These are phyloP conservation scores for Microascus cirrosus DNA, from an alignment of 2,329 filamentous ascomycete species.

Conservation along the genomic window DNA sequence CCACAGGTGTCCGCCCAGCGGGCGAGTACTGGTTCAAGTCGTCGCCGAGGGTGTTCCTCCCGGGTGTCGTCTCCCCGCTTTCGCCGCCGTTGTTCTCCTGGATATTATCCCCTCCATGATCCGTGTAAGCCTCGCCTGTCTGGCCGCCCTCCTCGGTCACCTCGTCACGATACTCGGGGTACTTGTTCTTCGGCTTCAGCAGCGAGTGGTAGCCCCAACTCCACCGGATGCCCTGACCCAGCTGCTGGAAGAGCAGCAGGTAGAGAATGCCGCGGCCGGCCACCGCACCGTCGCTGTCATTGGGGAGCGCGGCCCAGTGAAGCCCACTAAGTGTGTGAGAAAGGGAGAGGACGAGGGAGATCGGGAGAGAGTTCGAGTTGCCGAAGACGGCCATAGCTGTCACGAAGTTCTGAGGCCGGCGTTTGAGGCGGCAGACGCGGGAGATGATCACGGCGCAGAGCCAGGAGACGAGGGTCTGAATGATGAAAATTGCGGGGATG, in stretches of 20 bases:
- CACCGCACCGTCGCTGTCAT: conserved; percentile 92
- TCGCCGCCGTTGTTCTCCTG: conserved; percentile 3
- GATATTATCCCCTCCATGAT: neutral
- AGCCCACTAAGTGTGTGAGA: conserved; percentile 85
- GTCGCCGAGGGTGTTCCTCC: conserved; percentile 25
- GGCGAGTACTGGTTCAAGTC: conserved; percentile 40
- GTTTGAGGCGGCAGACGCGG: conserved; percentile 68
- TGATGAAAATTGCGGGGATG: conserved; percentile 86
- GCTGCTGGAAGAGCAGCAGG: conserved; percentile 91
- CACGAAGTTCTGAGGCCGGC: conserved; percentile 84
- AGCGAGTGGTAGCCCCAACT: conserved; percentile 96
- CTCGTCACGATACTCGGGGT: conserved; percentile 50
- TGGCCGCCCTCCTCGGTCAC: conserved; percentile 31
- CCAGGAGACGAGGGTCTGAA: conserved; percentile 84
- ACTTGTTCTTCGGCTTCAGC: conserved; percentile 71
- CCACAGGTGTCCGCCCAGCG: conserved; percentile 43
- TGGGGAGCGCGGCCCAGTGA: conserved; percentile 84
- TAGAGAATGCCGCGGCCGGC: conserved; percentile 90
- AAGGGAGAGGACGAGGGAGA: conserved; percentile 87
- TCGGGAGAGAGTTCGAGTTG: conserved; percentile 95
- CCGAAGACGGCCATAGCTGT: conserved; percentile 96
- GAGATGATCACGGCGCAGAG: conserved; percentile 60
- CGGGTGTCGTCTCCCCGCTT: conserved; percentile 4
- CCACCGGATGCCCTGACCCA: conserved; percentile 91
- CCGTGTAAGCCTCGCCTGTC: conserved; percentile 15